Evolutionary conservation across 129 eudicot species (phyloP).

Genomic region (Artemisia annua): DNA sequence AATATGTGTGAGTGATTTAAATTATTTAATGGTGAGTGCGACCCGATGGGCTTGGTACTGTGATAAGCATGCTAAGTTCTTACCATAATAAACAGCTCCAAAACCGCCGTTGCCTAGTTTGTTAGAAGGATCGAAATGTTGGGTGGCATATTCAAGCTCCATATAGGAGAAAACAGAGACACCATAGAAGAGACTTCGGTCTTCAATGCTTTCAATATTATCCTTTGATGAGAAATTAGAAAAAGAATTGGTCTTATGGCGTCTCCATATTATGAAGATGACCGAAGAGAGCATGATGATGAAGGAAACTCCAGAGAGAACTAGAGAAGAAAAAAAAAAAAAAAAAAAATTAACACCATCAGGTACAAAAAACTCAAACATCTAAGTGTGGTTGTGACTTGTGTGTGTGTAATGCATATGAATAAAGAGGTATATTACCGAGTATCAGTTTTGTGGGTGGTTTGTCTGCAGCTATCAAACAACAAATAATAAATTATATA

Average conservation of each 20-base stretch:
- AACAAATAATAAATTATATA: background rate
- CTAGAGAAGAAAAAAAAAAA: conserved; percentile 27
- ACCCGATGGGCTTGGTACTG: background rate
- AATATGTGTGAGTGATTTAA: background rate
- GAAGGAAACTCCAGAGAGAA: conserved; percentile 26
- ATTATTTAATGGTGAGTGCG: background rate
- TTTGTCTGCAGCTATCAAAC: background rate
- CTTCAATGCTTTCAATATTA: conserved; percentile 36
- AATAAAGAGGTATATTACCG: conserved; percentile 12
- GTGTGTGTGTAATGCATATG: background rate
- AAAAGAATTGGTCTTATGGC: conserved; percentile 23
- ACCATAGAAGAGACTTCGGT: conserved; percentile 33
- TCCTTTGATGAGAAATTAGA: conserved; percentile 28
- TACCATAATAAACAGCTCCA: conserved; percentile 67
- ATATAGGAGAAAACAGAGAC: conserved; percentile 49
- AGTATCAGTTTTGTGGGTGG: background rate
- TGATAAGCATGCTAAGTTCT: conserved; percentile 10
- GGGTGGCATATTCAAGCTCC: conserved; percentile 61
- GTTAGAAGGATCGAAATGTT: conserved; percentile 43
- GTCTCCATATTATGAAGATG: conserved; percentile 31
- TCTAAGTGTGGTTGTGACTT: background rate
- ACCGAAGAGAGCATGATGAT: conserved; percentile 24
- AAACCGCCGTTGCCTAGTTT: conserved; percentile 68
- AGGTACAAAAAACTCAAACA: conserved; percentile 3
- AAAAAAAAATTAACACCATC: conserved; percentile 16